A percentile compares a stretch with the other conserved stretches of the same genome.
phyloP scores from a whole-genome alignment of 176 grass and related monocot genomes.

The Microstegium vimineum region DNA sequence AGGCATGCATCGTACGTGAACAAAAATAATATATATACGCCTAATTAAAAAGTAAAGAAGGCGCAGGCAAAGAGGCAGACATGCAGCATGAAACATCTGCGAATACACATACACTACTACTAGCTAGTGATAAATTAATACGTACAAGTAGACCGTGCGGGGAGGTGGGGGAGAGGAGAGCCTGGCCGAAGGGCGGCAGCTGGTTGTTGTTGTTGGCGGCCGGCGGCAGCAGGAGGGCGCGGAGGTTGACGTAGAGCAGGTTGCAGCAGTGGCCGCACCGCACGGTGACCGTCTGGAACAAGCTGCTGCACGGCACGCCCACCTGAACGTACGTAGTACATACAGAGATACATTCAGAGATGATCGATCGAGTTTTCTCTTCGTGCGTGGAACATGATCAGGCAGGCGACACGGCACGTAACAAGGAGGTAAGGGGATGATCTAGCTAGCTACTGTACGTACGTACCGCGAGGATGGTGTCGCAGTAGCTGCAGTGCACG shows the following conservation, averaged over 20 bases:
- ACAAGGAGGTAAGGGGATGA: too few relatives aligned
- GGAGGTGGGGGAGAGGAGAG: conserved; percentile 59
- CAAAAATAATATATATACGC: too few relatives aligned
- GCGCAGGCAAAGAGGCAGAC: too few relatives aligned
- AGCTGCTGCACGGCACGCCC: conserved; percentile 82
- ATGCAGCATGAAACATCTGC: not conserved
- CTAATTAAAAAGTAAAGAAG: too few relatives aligned
- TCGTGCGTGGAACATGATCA: not conserved
- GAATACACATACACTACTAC: too few relatives aligned
- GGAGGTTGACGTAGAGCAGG: conserved; percentile 88
- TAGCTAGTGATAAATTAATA: not conserved
- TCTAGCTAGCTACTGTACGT: too few relatives aligned
- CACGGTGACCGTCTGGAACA: conserved; percentile 91
- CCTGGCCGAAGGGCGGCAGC: conserved; percentile 56
- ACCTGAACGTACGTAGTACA: conserved; percentile 41
- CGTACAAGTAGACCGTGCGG: conserved; percentile 62
- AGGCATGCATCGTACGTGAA: not conserved
- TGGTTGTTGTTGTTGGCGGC: conserved; percentile 48
- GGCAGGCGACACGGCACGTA: too few relatives aligned
- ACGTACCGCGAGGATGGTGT: conserved; percentile 89
- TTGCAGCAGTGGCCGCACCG: conserved; percentile 93
- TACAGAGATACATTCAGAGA: too few relatives aligned
- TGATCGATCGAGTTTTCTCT: not conserved
- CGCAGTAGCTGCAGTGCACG: conserved; percentile 98
- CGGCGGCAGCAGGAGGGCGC: conserved; percentile 60